Evolutionary conservation across 495 filamentous ascomycete species (phyloP), one percentile per base, ranked within the genome.

Genomic region (Schizothecium vesticola): DNA sequence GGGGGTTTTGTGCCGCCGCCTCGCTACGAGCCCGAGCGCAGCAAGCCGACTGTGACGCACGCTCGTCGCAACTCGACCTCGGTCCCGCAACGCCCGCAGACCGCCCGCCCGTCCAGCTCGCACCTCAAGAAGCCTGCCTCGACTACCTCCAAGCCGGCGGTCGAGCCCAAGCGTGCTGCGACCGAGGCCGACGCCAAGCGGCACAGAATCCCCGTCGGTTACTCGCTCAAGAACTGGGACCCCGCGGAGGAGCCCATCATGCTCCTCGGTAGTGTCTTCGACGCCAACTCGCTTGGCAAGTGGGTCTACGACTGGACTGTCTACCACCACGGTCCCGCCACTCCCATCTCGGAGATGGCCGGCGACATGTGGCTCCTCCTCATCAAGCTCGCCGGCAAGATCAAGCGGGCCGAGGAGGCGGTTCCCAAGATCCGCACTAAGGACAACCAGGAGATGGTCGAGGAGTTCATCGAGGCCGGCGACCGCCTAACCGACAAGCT

Each of bases 301-400:
- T 99, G 95, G 95, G 94, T 99, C 77, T 99, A 97, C 82, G 96
- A 99, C 85, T 99, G 95, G 95, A 97, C 95, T 31, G 92, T 97
- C 68, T 97, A 92, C 82, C 89, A 91, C 77, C 91, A 96, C 71
- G 93, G 93, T 56, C 86, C 92, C 12, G 87, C 87, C 28, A 92
- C 92, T 3, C 92, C 95, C 68, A 93, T 97, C 76, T 88, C 93
- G 56, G 93, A 97, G 68, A 89, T 97, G 76, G 94, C 95, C 22
- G 95, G 95, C 75, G 93, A 97, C 74, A 81, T 99, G 69, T 99
- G 95, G 95, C 86, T 97, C 31, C 83, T 97, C 57, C 85, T 98
- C 68, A 97, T 97, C 81, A 92, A 96, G 79, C 86, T 98, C n/a
- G 91, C 94, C 28, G 92, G 92, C 72, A 99, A 98, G 83, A 87